Evolutionary conservation across 2,329 filamentous ascomycete genomes (phyloP), one percentile per base, ranked within the genome.

Genomic region (Botrytis sinoallii): DNA sequence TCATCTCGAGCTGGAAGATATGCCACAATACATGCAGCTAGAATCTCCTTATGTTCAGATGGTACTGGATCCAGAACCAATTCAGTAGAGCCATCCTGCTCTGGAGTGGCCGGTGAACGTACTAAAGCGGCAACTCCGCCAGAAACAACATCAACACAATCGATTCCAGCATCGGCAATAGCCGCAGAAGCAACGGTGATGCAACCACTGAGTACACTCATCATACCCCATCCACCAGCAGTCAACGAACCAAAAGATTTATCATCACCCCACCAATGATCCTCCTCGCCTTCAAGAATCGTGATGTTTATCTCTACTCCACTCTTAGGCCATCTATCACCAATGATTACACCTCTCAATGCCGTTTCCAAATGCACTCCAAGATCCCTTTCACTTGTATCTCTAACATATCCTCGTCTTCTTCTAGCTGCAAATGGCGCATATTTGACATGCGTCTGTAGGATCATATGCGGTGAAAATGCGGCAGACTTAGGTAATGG

Each of bases 271-370:
- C 88, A 89, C 86, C 88, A 90, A 52, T 86, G 85, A 79, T 95
- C 92, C 81, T 98, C 93, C 80, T 98, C 96, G 4, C 94, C 95
- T 84, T 99, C 96, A 29, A 99, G 86, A 67, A 99, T 90, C 0
- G 94, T 98, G 67, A 99, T 90, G 29, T 97, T 91, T 59, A 99
- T 91, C 81, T 99, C 96, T n/a, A 97, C 91, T 63, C 94, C 95
- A 82, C 94, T 97, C 86, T 99, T 99, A n/a, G 96, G 96, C 93
- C 95, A 99, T 74, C 95, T 88, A 81, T 98, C 95, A 22, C 94
- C 94, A 80, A 98, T 95, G 69, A 98, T 90, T 12, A 94, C 93
- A 1, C 95, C 95, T 48, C 94, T 89, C 69, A 99, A 86, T 40
- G 96, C 95, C 25, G 94, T 95, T 83, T 98, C 95, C 4, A 99